phyloP scores from a whole-genome alignment of 176 grass and related monocot species.

The maize (Zea mays) region Zm-B73-REFERENCE-NAM-5.0 NC_050100.1:222312501-222313000 shows the following conservation, averaged over 20 bases:
- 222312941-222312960: not conserved
- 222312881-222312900: slow-evolving; percentile 2
- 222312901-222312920: slow-evolving; percentile 8
- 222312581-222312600: not conserved
- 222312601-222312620: slow-evolving; percentile 10
- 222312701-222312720: not conserved
- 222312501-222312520: slow-evolving; percentile 96
- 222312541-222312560: slow-evolving; percentile 81
- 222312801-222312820: slow-evolving; percentile 97
- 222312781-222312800: slow-evolving; percentile 90
- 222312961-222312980: not conserved
- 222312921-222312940: not conserved
- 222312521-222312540: slow-evolving; percentile 94
- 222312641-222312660: slow-evolving; percentile 86
- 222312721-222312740: not conserved
- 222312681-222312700: slow-evolving; percentile 55
- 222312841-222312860: slow-evolving; percentile 67
- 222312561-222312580: slow-evolving; percentile 76
- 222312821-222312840: slow-evolving; percentile 82
- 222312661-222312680: slow-evolving; percentile 95
- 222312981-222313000: not conserved
- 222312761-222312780: slow-evolving; percentile 76
- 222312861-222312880: slow-evolving; percentile 44
- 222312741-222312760: slow-evolving; percentile 17
- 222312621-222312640: slow-evolving; percentile 28